A percentile compares a stretch with the other conserved stretches of the same genome.
phyloP scores from a whole-genome alignment of 129 eudicot species.

The Mikania micrantha region DNA sequence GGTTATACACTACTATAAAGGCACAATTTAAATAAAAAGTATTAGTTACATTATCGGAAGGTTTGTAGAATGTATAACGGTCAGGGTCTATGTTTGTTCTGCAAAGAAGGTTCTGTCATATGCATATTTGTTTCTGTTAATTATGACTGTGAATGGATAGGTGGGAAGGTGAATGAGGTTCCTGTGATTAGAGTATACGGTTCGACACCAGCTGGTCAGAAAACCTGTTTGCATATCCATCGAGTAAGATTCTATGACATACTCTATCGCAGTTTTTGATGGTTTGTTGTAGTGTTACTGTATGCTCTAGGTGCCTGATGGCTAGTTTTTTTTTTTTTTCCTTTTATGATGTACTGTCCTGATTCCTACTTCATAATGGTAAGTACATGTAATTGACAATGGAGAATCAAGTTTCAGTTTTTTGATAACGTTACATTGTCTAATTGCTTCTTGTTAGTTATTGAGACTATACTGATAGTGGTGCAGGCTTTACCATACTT shows the following conservation, averaged over 20 bases:
- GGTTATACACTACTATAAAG: neutral
- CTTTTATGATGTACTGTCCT: neutral
- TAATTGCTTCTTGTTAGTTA: slow-evolving; percentile 1
- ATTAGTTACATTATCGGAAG: neutral
- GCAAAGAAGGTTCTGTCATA: neutral
- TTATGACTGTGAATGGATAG: slow-evolving; percentile 28
- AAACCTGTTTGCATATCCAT: slow-evolving; percentile 89
- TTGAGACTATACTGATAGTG: slow-evolving; percentile 10
- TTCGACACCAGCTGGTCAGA: slow-evolving; percentile 94
- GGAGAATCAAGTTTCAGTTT: slow-evolving; percentile 7
- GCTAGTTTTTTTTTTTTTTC: neutral
- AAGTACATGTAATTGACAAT: neutral
- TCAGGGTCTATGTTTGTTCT: neutral
- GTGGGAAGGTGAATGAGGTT: slow-evolving; percentile 88
- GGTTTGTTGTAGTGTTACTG: neutral
- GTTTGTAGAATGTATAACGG: neutral
- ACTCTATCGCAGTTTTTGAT: neutral
- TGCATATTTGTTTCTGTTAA: neutral
- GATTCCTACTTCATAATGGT: neutral
- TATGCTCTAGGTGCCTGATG: neutral
- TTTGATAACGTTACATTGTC: neutral
- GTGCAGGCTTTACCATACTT: slow-evolving; percentile 94
- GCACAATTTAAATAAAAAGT: neutral
- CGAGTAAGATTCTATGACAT: slow-evolving; percentile 33
- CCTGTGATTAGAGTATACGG: slow-evolving; percentile 93